Base-by-base conservation (phyloP, 768 basidiomycete species). In the Strobilomyces echinocephalus region DNA sequence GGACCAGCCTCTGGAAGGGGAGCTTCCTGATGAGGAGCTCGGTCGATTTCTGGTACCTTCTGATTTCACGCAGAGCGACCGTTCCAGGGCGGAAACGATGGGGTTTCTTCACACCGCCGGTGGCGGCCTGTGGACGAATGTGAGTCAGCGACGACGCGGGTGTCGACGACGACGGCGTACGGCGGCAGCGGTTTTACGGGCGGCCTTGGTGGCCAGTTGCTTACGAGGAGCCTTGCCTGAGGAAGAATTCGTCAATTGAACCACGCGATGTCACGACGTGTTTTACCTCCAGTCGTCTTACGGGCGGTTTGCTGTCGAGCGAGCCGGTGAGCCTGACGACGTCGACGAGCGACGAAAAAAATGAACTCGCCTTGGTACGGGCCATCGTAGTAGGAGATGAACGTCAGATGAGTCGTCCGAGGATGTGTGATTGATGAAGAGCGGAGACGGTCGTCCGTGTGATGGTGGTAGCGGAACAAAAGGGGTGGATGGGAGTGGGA, bases 71-170 rank as follows among this genome's bases (percentile, higher is more conserved):
- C 61, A 99, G 92, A 61, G 95, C 95, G 79, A 99, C 95, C 61
- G 95, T 99, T 79, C 95, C 89, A 63, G 89, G 89, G 68, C 89
- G 83, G 87, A 95, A 97, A 71, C 95, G 81, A 74, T 98, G 95
- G 56, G 95, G 95, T 81, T 98, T 99, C 95, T 98, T 98, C 66
- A 97, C 94, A 84, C 94, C 94, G 76, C 94, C 94, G 58, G 94
- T 88, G 53, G 88, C 82, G 53, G 88, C 80, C 82, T 84, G 50
- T 38, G 56, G 34, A 60, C 47, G 52, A 36, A 48, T 21, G 43
- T 40, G 42, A 51, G 50, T 63, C 31, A 59, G 57, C 55, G 35
- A 21, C 1, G 6, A 11, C 8, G 46, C n/a, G 24, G 44, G 36
- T 24, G 30, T 28, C 16, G 5, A 43, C 39, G 50, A 52, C 33